These are phyloP conservation scores for Aspergillus sp. DNA, from an alignment of 2,329 filamentous ascomycete genomes.

Conservation along the genomic window DNA sequence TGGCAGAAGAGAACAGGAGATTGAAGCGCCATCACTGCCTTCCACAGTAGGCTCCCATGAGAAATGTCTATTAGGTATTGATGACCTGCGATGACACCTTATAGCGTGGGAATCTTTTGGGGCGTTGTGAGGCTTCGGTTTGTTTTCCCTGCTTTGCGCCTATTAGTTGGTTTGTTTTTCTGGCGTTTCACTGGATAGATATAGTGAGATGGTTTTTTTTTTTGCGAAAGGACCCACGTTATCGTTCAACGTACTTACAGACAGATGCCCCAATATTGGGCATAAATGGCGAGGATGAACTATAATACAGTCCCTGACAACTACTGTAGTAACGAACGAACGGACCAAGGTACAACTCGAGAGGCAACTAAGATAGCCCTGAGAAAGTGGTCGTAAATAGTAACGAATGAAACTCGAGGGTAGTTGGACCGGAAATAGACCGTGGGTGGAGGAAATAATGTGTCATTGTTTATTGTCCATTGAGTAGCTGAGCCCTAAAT, in stretches of 20 bases:
- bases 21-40: conserved; percentile 29
- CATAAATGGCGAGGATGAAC: background rate
- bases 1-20: conserved; percentile 27
- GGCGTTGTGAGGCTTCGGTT: background rate
- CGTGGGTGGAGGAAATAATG: background rate
- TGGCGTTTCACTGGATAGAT: background rate
- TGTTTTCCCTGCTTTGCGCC: background rate
- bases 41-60: conserved; percentile 22
- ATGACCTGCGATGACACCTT: conserved; percentile 1
- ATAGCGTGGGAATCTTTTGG: background rate
- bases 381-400: background rate
- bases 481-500: background rate
- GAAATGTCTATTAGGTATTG: background rate
- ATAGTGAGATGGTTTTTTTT: background rate
- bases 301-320: background rate
- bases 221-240: conserved; percentile 2
- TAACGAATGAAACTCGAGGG: background rate
- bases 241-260: background rate
- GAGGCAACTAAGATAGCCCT: background rate
- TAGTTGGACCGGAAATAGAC: background rate
- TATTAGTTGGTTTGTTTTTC: conserved; percentile 2
- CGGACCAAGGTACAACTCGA: background rate
- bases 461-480: background rate
- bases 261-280: background rate
- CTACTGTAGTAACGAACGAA: background rate